These are phyloP conservation scores for Amanita rubescens DNA, from an alignment of 768 basidiomycete species.

Conservation along the genomic window DNA sequence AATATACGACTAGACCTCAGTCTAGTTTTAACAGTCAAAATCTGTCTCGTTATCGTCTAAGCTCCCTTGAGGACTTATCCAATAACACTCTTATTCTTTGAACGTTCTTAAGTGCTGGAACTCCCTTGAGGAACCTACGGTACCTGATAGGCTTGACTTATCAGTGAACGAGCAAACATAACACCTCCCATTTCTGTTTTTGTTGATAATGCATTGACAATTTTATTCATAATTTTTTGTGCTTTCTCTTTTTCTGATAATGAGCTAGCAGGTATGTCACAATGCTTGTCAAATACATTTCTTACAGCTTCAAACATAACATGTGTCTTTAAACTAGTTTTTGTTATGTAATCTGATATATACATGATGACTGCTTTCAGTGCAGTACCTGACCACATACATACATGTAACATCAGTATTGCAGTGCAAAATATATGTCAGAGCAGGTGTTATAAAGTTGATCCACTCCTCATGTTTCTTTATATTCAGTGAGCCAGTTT, in stretches of 20 bases:
- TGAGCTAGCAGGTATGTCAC: constrained; percentile 15
- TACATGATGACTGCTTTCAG: constrained; percentile 15
- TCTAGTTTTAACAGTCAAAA: too few species aligned
- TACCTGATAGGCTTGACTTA: too few species aligned
- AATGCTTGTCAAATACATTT: background rate
- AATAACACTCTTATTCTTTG: too few species aligned
- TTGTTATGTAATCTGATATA: constrained; percentile 32
- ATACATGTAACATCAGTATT: constrained; percentile 27
- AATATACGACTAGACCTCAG: too few species aligned
- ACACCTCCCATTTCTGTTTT: constrained; percentile 27
- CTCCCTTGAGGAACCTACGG: too few species aligned
- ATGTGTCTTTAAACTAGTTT: constrained; percentile 22
- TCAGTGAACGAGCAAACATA: too few species aligned
- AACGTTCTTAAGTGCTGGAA: too few species aligned
- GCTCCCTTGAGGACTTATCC: too few species aligned
- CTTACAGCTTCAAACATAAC: background rate
- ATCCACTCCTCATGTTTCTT: constrained; percentile 25
- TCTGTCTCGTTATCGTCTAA: too few species aligned
- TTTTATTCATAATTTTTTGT: too few species aligned
- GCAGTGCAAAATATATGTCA: constrained; percentile 16
- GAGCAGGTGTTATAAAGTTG: constrained; percentile 10
- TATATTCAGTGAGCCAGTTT: constrained; percentile 6
- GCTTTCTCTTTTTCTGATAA: background rate
- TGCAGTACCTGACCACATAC: too few species aligned
- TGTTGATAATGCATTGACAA: constrained; percentile 11